phyloP scores from a whole-genome alignment of 345 rosid genomes.

The Rhodomyrtus tomentosa region DNA sequence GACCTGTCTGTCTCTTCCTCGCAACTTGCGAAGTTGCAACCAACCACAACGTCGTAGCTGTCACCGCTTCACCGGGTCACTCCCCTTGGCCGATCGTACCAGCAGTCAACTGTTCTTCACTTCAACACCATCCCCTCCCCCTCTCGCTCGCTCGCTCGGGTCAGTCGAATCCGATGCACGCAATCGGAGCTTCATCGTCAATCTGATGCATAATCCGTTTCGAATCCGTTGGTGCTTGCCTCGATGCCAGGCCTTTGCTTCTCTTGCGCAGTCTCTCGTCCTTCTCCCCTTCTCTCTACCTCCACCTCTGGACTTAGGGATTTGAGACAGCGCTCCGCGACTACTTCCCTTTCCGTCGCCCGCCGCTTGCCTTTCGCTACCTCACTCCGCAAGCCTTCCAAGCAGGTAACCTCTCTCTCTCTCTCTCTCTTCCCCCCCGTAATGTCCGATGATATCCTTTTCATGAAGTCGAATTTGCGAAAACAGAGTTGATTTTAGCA shows the following conservation, averaged over 20 bases:
- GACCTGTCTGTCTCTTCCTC: neutral
- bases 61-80: neutral
- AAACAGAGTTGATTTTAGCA: neutral
- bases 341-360: neutral
- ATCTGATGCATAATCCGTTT: slow-evolving; percentile 1
- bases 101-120: neutral
- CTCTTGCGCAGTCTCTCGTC: neutral
- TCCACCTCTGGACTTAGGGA: neutral
- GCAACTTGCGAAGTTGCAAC: neutral
- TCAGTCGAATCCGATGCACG: neutral
- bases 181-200: too few relatives aligned
- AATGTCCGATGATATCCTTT: neutral
- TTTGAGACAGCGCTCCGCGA: neutral
- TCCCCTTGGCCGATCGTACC: neutral
- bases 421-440: neutral
- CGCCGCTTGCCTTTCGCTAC: neutral
- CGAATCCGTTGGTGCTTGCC: neutral
- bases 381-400: neutral
- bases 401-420: neutral
- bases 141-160: neutral
- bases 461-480: neutral
- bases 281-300: neutral
- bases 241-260: slow-evolving; percentile 7
- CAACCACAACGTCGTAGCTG: neutral
- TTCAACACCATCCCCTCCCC: neutral